Evolutionary conservation across 306 rosid genomes (phyloP), one percentile per base, ranked within the genome.

Genomic region (Inga leiocalycina): DNA sequence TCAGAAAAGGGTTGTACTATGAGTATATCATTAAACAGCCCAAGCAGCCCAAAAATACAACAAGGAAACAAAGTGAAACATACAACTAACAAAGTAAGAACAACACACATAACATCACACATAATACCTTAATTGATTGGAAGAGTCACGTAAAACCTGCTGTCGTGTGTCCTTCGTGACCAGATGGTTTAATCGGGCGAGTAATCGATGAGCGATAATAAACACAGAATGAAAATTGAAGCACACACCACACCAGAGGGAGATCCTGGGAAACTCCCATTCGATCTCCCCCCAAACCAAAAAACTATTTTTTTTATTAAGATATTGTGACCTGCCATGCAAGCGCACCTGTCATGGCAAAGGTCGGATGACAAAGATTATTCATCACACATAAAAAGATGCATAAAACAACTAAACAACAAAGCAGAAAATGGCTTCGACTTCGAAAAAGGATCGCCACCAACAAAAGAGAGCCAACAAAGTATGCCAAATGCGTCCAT

Each of bases 221-320:
- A 44, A 71, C 43, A 16, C 61, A 73, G 74, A 80, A 76, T 4
- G 80, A 62, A 81, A 35, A 74, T 54, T 32, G 32, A 48, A 13
- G 76, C 76, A 77, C 70, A 87, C 84, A 87, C 83, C 64, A 88
- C 87, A 79, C 83, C 39, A 15, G 80, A 32, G 64, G 77, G 84
- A 85, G 89, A 89, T 5, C 95, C 98, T 91, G 95, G 95, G 90
- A 85, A 92, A 91, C 19, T 59, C 95, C 94, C 97, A 91, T 94
- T 95, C 98, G 92, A 88, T 87, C 93, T 80, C 86, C 80, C 90
- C 89, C 89, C 19, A n/a, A 46, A 88, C 54, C 75, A 90, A 86
- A 88, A 82, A 91, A 84, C 6, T 19, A 17, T 16, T 24, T 77
- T 85, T 46, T 90, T 91, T 91, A 89, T 92, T 92, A 86, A 81